A percentile compares a stretch with the other conserved stretches of the same genome.
Evolutionary conservation across 805 yeast genomes (phyloP).

Genomic region (Nematodospora valgi): DNA sequence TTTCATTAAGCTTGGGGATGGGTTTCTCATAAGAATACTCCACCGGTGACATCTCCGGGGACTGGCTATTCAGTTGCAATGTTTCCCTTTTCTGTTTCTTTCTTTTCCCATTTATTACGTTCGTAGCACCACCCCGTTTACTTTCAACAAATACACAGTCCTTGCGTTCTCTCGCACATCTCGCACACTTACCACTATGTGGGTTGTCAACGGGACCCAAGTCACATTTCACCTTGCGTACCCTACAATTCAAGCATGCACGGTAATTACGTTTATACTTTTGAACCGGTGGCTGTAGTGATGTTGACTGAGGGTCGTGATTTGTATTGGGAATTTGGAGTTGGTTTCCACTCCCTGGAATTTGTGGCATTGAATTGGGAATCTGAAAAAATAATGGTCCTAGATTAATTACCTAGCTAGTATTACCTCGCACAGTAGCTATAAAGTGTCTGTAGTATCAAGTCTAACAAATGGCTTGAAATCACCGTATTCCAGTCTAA

Average conservation of each 20-base stretch:
- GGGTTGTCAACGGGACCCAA: slow-evolving; percentile 74
- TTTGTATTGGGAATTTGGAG: no score
- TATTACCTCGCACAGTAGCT: no score
- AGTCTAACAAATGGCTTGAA: no score
- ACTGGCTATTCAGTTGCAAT: background rate
- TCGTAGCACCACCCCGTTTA: slow-evolving; percentile 27
- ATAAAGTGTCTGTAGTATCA: no score
- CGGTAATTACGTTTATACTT: slow-evolving; percentile 64
- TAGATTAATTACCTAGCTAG: no score
- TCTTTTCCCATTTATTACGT: slow-evolving; percentile 43
- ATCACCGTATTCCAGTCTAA: no score
- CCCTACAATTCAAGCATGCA: slow-evolving; percentile 85
- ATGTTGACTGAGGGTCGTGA: no score
- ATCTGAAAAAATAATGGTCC: no score
- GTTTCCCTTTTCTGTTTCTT: slow-evolving; percentile 42
- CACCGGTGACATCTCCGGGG: slow-evolving; percentile 1
- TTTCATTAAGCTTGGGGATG: background rate
- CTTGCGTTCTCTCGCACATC: slow-evolving; percentile 79
- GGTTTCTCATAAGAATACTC: slow-evolving; percentile 3
- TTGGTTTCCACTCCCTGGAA: no score
- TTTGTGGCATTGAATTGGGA: no score
- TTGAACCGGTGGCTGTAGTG: no score
- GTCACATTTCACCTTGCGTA: slow-evolving; percentile 83
- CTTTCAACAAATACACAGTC: slow-evolving; percentile 66
- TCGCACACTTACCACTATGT: slow-evolving; percentile 74